phyloP scores from a whole-genome alignment of 2,329 filamentous ascomycete genomes.

The Magnaporthiopsis rhizophila region DNA sequence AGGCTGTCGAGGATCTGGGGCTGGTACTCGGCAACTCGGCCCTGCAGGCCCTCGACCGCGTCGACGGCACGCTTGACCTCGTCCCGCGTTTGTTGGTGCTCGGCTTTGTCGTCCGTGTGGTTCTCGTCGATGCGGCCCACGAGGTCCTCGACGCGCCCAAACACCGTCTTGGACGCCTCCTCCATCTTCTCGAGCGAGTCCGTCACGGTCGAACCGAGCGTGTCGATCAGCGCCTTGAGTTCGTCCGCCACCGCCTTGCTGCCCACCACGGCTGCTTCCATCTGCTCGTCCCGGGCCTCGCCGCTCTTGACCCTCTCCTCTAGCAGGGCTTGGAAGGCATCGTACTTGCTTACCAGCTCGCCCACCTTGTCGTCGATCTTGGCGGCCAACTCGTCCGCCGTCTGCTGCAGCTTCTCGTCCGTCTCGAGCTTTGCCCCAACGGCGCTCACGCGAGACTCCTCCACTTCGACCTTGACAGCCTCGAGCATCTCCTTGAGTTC shows the following conservation, averaged over 20 bases:
- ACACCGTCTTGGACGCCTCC: constrained; percentile 80
- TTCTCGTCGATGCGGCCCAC: constrained; percentile 67
- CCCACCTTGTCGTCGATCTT: constrained; percentile 61
- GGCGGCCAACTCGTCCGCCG: constrained; percentile 42
- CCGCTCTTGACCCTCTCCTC: constrained; percentile 67
- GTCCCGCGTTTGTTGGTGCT: constrained; percentile 76
- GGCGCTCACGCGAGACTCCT: constrained; percentile 73
- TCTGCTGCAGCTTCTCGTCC: constrained; percentile 65
- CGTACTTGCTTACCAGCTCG: constrained; percentile 78
- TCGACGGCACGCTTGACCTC: constrained; percentile 68
- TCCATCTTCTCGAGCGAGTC: constrained; percentile 82
- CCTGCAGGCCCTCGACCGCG: constrained; percentile 68
- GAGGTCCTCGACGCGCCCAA: constrained; percentile 73
- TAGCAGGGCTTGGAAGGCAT: constrained; percentile 68
- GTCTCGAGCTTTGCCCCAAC: constrained; percentile 75
- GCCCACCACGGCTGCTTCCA: constrained; percentile 63
- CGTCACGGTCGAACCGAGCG: constrained; percentile 70
- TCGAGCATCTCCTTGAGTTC: constrained; percentile 66
- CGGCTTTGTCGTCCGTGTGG: constrained; percentile 63
- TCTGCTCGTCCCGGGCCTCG: constrained; percentile 64
- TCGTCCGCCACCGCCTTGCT: constrained; percentile 82
- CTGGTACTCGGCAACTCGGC: constrained; percentile 72
- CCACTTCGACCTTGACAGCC: constrained; percentile 76
- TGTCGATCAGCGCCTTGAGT: constrained; percentile 77
- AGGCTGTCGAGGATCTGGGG: constrained; percentile 83